A percentile compares a stretch with the other conserved stretches of the same genome.
These are phyloP conservation scores for Claviceps pazoutovae DNA, from an alignment of 2,329 filamentous ascomycete genomes.

Conservation along the genomic window DNA sequence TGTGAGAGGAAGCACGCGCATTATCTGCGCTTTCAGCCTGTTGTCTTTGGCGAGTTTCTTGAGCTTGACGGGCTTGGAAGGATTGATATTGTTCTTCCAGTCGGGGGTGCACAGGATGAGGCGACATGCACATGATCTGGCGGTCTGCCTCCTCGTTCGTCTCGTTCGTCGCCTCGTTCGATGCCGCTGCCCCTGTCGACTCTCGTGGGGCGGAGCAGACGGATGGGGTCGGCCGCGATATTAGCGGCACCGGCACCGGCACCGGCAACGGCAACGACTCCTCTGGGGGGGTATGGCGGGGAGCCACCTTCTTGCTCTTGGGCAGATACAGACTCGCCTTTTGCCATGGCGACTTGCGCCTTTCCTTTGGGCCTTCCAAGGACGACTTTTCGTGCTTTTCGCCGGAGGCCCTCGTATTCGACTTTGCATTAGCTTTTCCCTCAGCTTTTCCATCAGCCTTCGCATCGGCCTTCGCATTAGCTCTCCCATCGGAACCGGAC, in stretches of 20 bases:
- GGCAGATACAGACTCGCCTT: slow-evolving; percentile 10
- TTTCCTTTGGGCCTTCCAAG: background rate
- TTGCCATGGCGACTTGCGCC: slow-evolving; percentile 11
- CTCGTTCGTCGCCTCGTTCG: background rate
- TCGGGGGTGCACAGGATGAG: slow-evolving; percentile 11
- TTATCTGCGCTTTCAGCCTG: background rate
- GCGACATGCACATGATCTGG: slow-evolving; percentile 7
- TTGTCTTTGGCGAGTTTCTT: background rate
- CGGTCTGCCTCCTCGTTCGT: slow-evolving; percentile 1
- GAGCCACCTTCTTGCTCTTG: slow-evolving; percentile 6
- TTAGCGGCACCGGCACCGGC: too few species aligned
- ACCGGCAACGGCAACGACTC: background rate
- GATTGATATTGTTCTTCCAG: slow-evolving; percentile 11
- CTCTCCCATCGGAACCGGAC: slow-evolving; percentile 10
- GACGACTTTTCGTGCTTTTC: background rate
- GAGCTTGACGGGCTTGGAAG: slow-evolving; percentile 15
- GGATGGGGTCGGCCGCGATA: background rate
- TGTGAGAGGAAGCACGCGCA: slow-evolving; percentile 25
- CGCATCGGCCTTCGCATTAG: too few species aligned
- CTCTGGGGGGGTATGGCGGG: background rate
- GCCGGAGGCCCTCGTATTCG: background rate
- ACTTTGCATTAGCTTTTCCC: too few species aligned
- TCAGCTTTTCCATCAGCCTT: too few species aligned
- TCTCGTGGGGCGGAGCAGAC: background rate
- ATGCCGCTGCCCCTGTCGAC: background rate